Evolutionary conservation across 2,329 filamentous ascomycete species (phyloP).

Genomic region (Cryphonectria parasitica): DNA sequence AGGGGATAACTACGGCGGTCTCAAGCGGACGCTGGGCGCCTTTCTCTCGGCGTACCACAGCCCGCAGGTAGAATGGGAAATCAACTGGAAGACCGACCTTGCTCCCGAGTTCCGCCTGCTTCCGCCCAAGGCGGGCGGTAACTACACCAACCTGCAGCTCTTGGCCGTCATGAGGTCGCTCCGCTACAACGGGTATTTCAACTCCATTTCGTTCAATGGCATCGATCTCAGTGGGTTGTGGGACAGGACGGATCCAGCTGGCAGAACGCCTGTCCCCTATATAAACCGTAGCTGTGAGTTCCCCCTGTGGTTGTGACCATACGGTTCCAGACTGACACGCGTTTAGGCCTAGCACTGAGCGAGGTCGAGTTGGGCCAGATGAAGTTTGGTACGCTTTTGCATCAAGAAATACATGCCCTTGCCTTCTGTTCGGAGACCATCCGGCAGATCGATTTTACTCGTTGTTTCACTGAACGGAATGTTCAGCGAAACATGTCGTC

Average conservation of each 20-base stretch:
- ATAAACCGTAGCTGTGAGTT: constrained; percentile 55
- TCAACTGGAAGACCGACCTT: constrained; percentile 51
- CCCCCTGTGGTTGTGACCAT: not conserved
- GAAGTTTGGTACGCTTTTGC: constrained; percentile 53
- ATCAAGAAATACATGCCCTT: constrained; percentile 60
- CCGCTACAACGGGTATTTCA: constrained; percentile 64
- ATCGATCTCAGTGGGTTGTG: constrained; percentile 52
- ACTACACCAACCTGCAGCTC: constrained; percentile 55
- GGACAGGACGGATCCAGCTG: constrained; percentile 47
- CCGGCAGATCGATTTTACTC: constrained; percentile 57
- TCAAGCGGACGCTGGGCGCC: constrained; percentile 58
- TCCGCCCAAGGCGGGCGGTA: constrained; percentile 42
- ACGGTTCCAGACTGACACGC: constrained; percentile 31
- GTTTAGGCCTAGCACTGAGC: constrained; percentile 49
- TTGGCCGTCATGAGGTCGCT: constrained; percentile 61
- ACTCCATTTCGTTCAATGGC: constrained; percentile 58
- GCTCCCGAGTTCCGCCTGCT: constrained; percentile 59
- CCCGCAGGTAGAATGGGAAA: constrained; percentile 55
- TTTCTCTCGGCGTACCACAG: constrained; percentile 58
- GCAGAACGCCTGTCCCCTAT: constrained; percentile 53
- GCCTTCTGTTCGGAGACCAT: constrained; percentile 60
- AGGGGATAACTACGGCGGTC: constrained; percentile 57
- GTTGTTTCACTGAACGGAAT: constrained; percentile 40
- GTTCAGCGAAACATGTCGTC: constrained; percentile 25
- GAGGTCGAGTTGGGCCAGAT: constrained; percentile 54